A percentile compares a stretch with the other conserved stretches of the same genome.
phyloP scores from a whole-genome alignment of 495 filamentous ascomycete species.

The Podospora tetraspora region DNA sequence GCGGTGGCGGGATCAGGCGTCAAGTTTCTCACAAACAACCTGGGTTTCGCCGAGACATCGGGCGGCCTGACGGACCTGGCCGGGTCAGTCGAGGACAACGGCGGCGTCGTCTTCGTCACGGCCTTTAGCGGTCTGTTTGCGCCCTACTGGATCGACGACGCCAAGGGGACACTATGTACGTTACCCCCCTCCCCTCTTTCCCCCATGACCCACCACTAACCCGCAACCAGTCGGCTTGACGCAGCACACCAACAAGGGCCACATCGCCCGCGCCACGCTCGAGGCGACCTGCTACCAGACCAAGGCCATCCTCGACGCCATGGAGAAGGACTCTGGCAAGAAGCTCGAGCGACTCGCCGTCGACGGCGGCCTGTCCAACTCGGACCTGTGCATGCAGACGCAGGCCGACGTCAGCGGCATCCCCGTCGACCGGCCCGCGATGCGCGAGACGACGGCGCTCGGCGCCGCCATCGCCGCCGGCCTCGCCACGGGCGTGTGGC shows the following conservation, averaged over 20 bases:
- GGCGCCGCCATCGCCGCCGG: slow-evolving; percentile 94
- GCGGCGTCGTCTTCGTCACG: slow-evolving; percentile 90
- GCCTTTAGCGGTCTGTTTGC: slow-evolving; percentile 95
- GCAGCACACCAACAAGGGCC: slow-evolving; percentile 80
- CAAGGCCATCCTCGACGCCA: slow-evolving; percentile 88
- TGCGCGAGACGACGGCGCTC: slow-evolving; percentile 91
- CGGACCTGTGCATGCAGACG: slow-evolving; percentile 93
- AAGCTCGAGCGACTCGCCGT: slow-evolving; percentile 73
- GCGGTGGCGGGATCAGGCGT: slow-evolving; percentile 88
- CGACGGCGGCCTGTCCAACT: slow-evolving; percentile 92
- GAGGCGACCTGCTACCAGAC: slow-evolving; percentile 96
- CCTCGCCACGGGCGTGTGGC: slow-evolving; percentile 80
- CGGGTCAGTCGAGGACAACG: slow-evolving; percentile 76
- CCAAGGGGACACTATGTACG: slow-evolving; percentile 82
- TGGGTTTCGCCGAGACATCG: slow-evolving; percentile 75
- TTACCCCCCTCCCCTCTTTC: slow-evolving; percentile 11
- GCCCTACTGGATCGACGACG: slow-evolving; percentile 98
- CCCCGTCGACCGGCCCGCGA: slow-evolving; percentile 77
- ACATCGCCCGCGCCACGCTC: slow-evolving; percentile 90
- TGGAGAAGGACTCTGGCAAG: slow-evolving; percentile 85
- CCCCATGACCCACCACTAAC: slow-evolving; percentile 17
- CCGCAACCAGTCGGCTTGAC: slow-evolving; percentile 68
- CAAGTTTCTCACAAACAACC: slow-evolving; percentile 85
- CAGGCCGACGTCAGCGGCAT: slow-evolving; percentile 90
- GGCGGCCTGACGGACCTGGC: slow-evolving; percentile 79